phyloP scores from a whole-genome alignment of 169 alveolate genomes.

The Cryptosporidium ubiquitum region DNA sequence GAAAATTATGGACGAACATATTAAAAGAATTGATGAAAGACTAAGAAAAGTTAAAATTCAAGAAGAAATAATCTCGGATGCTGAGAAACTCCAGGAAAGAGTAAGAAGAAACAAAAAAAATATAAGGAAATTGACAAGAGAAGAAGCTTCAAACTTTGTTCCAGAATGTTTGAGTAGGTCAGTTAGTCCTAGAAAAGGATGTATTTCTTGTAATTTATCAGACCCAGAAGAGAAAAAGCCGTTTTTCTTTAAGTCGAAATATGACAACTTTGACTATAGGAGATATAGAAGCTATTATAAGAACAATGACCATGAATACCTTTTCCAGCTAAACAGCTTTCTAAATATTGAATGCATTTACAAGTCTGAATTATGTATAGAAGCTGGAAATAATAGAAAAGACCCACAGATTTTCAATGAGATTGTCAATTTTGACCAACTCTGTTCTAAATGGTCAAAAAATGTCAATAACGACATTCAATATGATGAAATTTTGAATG shows the following conservation, averaged over 20 bases:
- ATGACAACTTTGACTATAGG: slow-evolving; percentile 8
- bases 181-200: slow-evolving; percentile 67
- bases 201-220: slow-evolving; percentile 17
- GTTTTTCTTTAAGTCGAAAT: slow-evolving; percentile 38
- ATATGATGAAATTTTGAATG: slow-evolving; percentile 21
- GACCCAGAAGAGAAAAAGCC: slow-evolving; percentile 14
- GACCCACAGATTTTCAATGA: not conserved
- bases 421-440: not conserved
- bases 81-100: slow-evolving; percentile 4
- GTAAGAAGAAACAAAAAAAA: not conserved
- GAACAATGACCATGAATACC: slow-evolving; percentile 33
- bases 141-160: not conserved
- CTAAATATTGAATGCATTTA: slow-evolving; percentile 10
- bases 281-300: slow-evolving; percentile 52
- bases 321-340: slow-evolving; percentile 20
- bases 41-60: slow-evolving; percentile 39
- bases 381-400: not conserved
- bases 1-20: slow-evolving; percentile 33
- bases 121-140: not conserved
- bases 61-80: slow-evolving; percentile 41
- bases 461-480: not conserved
- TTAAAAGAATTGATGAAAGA: slow-evolving; percentile 63
- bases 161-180: slow-evolving; percentile 49
- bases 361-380: not conserved
- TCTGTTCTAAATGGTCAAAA: slow-evolving; percentile 7